Conservation (phyloP, 2,329 filamentous ascomycete species). For the Alternaria burnsii region DNA sequence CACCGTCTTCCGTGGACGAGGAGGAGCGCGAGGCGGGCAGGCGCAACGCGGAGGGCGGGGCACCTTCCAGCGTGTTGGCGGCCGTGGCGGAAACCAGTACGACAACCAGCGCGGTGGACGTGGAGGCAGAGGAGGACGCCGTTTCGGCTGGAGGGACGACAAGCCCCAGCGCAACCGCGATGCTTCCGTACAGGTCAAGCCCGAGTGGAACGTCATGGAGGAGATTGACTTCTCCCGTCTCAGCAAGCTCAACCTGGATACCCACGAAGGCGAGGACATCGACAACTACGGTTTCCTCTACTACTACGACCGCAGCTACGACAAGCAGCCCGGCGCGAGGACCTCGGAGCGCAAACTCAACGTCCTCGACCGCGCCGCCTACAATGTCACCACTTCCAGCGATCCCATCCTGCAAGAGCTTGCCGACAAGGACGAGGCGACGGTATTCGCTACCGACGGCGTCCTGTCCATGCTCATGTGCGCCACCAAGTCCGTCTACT, state of each 20-base stretch:
- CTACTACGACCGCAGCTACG: constrained; percentile 95
- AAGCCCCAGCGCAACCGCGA: constrained; percentile 97
- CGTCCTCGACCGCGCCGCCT: constrained; percentile 90
- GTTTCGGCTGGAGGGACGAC: constrained; percentile 99
- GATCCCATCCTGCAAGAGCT: constrained; percentile 98
- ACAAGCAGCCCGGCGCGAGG: constrained; percentile 88
- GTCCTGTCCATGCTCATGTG: constrained; percentile 99
- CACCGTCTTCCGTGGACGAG: constrained; percentile 82
- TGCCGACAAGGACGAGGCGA: constrained; percentile 93
- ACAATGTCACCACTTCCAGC: constrained; percentile 96
- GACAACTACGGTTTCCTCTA: constrained; percentile 97
- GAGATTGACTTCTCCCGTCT: constrained; percentile 98
- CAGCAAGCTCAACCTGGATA: constrained; percentile 93
- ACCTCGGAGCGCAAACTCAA: constrained; percentile 85
- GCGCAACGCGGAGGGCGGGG: constrained; percentile 76
- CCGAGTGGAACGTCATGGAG: constrained; percentile 94
- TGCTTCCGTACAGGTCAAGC: constrained; percentile 93
- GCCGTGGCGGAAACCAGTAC: constrained; percentile 71
- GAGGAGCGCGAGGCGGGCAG: constrained; percentile 77
- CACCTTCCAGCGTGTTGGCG: constrained; percentile 76
- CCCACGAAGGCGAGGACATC: constrained; percentile 92
- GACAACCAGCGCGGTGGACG: constrained; percentile 74
- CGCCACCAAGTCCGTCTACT: constrained; percentile 93
- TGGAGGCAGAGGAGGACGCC: constrained; percentile 77
- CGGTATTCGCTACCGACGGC: constrained; percentile 95